phyloP scores from a whole-genome alignment of 192 early-diverging fungal species.

The Entrophospora sp. region DNA sequence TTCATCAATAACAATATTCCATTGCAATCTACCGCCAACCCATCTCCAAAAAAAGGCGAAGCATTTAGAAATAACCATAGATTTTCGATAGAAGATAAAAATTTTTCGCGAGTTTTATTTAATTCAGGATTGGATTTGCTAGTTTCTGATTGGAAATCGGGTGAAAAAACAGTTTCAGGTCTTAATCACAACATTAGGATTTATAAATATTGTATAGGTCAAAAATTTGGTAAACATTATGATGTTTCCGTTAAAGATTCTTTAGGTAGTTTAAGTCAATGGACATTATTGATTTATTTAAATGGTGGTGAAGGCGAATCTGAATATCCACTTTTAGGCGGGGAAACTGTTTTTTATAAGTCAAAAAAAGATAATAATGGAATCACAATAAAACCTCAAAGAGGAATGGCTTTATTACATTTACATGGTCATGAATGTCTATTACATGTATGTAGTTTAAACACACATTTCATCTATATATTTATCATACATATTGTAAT shows the following conservation, averaged over 20 bases:
- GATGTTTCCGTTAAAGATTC: slow-evolving; percentile 32
- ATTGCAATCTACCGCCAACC: slow-evolving; percentile 7
- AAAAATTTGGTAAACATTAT: slow-evolving; percentile 35
- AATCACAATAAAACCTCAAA: slow-evolving; percentile 23
- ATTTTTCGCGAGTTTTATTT: slow-evolving; percentile 22
- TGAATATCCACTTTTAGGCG: slow-evolving; percentile 16
- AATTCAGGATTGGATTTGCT: background rate
- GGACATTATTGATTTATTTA: slow-evolving; percentile 40
- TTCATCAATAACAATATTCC: slow-evolving; percentile 29
- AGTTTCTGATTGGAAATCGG: slow-evolving; percentile 18
- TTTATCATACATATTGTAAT: background rate
- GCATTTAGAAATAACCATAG: slow-evolving; percentile 37
- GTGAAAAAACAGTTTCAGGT: slow-evolving; percentile 1
- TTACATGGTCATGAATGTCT: slow-evolving; percentile 32
- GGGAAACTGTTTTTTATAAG: slow-evolving; percentile 41
- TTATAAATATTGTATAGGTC: slow-evolving; percentile 31
- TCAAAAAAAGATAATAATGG: slow-evolving; percentile 18
- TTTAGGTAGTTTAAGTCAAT: slow-evolving; percentile 26
- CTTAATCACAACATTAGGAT: slow-evolving; percentile 36
- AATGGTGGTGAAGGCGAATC: slow-evolving; percentile 24
- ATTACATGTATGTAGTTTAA: slow-evolving; percentile 24
- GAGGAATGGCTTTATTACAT: slow-evolving; percentile 34
- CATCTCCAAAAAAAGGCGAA: slow-evolving; percentile 29
- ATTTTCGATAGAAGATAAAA: slow-evolving; percentile 21
- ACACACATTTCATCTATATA: background rate